Evolutionary conservation across 2,329 filamentous ascomycete species (phyloP).

Genomic region (Diaporthe citriasiana): DNA sequence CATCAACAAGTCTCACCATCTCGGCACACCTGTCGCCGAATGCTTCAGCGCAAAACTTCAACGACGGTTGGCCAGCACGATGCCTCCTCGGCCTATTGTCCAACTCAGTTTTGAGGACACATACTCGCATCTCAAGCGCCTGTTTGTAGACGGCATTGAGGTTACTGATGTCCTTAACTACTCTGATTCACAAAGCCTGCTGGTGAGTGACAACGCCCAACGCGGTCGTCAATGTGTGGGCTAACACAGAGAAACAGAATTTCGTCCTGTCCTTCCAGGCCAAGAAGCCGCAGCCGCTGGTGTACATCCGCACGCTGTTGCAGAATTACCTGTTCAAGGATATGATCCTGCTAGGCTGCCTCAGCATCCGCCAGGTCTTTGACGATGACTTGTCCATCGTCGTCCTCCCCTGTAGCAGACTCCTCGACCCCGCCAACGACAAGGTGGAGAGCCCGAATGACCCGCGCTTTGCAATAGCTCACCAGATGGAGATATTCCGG

Average conservation of each 20-base stretch:
- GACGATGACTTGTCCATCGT: slow-evolving; percentile 85
- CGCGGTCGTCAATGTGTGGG: slow-evolving; percentile 2
- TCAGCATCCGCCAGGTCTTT: slow-evolving; percentile 81
- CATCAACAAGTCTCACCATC: slow-evolving; percentile 70
- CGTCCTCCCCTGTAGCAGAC: slow-evolving; percentile 77
- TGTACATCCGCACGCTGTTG: slow-evolving; percentile 85
- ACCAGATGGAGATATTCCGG: slow-evolving; percentile 79
- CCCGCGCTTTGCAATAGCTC: slow-evolving; percentile 79
- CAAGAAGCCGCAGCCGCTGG: slow-evolving; percentile 84
- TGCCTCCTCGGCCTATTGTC: slow-evolving; percentile 92
- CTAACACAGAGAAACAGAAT: slow-evolving; percentile 64
- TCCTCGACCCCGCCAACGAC: slow-evolving; percentile 82
- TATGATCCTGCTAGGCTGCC: slow-evolving; percentile 76
- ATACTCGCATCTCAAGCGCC: slow-evolving; percentile 74
- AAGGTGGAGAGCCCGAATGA: slow-evolving; percentile 81
- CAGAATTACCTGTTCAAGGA: slow-evolving; percentile 82
- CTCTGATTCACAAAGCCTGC: slow-evolving; percentile 75
- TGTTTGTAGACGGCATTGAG: slow-evolving; percentile 81
- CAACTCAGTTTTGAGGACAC: slow-evolving; percentile 81
- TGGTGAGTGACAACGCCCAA: slow-evolving; percentile 63
- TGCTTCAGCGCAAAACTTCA: slow-evolving; percentile 93
- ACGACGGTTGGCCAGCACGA: slow-evolving; percentile 90
- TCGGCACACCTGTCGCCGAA: slow-evolving; percentile 78
- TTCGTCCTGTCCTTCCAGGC: slow-evolving; percentile 82
- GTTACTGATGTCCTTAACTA: slow-evolving; percentile 78